phyloP scores from a whole-genome alignment of 345 rosid species.

The Cardiospermum halicacabum region DNA sequence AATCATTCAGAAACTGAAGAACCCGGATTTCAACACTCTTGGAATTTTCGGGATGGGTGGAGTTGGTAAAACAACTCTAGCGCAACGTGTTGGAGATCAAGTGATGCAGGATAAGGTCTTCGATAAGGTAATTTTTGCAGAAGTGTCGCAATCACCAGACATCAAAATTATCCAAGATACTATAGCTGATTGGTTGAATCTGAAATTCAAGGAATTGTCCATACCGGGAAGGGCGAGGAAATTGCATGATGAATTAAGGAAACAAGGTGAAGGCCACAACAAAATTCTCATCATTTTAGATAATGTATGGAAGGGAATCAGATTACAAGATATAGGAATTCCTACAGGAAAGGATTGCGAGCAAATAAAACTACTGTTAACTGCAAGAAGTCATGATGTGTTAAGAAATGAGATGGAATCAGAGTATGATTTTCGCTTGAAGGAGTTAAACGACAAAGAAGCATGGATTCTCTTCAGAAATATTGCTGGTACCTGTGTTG shows the following conservation, averaged over 20 bases:
- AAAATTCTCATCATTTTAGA: conserved; percentile 26
- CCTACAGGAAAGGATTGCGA: not conserved
- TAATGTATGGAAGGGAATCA: conserved; percentile 22
- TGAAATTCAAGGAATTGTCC: not conserved
- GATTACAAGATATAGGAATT: conserved; percentile 27
- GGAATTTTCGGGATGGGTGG: conserved; percentile 1
- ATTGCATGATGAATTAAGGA: conserved; percentile 5
- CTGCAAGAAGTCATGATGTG: conserved; percentile 20
- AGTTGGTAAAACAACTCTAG: conserved; percentile 8
- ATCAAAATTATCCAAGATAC: conserved; percentile 14
- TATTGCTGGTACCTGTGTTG: too few relatives aligned
- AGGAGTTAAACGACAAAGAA: too few relatives aligned
- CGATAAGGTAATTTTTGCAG: conserved; percentile 9
- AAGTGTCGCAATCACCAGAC: conserved; percentile 8
- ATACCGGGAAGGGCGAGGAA: not conserved
- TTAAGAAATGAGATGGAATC: too few relatives aligned
- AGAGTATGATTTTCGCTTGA: too few relatives aligned
- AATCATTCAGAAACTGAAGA: not conserved
- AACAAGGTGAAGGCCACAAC: too few relatives aligned
- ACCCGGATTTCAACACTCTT: not conserved
- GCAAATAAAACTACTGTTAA: conserved; percentile 24
- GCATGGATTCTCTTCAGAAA: too few relatives aligned
- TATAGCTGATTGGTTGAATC: conserved; percentile 12
- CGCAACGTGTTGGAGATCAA: not conserved
- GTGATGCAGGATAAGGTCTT: conserved; percentile 1